phyloP scores from a whole-genome alignment of 1,284 basidiomycete genomes.

The Fomitopsis schrenkii region DNA sequence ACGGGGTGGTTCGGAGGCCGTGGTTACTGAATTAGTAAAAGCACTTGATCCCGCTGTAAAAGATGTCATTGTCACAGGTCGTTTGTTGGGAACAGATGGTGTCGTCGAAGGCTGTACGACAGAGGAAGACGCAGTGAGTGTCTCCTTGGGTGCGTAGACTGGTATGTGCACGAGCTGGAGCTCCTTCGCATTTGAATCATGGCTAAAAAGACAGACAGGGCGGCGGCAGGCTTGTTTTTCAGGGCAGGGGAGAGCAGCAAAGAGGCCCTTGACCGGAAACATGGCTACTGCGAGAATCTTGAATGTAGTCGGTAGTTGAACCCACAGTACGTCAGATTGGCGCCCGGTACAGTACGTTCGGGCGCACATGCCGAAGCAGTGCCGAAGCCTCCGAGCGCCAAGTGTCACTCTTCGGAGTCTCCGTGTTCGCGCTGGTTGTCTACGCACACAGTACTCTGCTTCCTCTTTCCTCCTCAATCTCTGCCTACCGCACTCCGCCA shows the following conservation, averaged over 20 bases:
- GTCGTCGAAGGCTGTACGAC: neutral
- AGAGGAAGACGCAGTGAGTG: conserved; percentile 13
- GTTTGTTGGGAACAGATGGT: conserved; percentile 28
- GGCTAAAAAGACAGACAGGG: conserved; percentile 62
- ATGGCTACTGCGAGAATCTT: conserved; percentile 32
- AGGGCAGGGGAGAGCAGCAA: conserved; percentile 62
- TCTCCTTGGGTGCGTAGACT: conserved; percentile 27
- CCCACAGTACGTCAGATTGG: neutral
- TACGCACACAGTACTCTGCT: neutral
- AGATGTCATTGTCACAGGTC: conserved; percentile 15
- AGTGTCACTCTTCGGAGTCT: neutral
- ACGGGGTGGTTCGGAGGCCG: conserved; percentile 44
- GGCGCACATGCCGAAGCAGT: neutral
- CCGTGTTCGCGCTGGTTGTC: neutral
- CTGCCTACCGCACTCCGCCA: neutral
- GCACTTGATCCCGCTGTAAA: neutral
- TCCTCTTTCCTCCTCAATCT: neutral
- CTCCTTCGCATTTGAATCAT: conserved; percentile 37
- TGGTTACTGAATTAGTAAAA: conserved; percentile 10
- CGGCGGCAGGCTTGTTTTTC: conserved; percentile 44
- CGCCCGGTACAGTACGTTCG: neutral
- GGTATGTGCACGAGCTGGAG: conserved; percentile 36
- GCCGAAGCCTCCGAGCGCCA: neutral
- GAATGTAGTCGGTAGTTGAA: too few relatives aligned
- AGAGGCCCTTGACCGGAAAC: conserved; percentile 64